A percentile compares a stretch with the other conserved stretches of the same genome.
These are phyloP conservation scores for Globomyces pollinis-pini DNA, from an alignment of 192 early-diverging fungal genomes.

Conservation along the genomic window DNA sequence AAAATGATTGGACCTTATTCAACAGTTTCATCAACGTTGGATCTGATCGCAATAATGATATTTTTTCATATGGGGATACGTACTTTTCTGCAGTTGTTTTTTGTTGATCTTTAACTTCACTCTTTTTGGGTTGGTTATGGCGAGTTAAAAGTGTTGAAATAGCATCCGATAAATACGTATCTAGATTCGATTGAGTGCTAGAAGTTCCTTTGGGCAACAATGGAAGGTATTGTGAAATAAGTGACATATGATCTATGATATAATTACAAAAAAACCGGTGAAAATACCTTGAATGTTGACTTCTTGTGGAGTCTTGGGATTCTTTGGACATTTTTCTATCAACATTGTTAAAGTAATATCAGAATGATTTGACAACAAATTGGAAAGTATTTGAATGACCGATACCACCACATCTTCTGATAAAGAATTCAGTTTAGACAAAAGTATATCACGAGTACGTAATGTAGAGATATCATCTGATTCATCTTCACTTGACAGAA, in stretches of 20 bases:
- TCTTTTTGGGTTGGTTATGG: background rate
- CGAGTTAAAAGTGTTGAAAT: background rate
- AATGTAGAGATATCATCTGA: slow-evolving; percentile 22
- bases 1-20: slow-evolving; percentile 50
- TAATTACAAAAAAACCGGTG: no score
- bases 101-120: background rate
- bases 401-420: slow-evolving; percentile 81
- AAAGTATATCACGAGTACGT: slow-evolving; percentile 52
- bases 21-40: slow-evolving; percentile 16
- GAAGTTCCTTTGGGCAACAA: background rate
- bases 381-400: slow-evolving; percentile 69
- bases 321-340: slow-evolving; percentile 50
- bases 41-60: background rate
- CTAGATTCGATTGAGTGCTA: background rate
- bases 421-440: slow-evolving; percentile 80
- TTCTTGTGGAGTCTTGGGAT: no score
- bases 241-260: background rate
- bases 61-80: background rate
- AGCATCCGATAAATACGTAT: slow-evolving; percentile 6
- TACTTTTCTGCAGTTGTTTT: background rate
- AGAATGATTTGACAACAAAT: slow-evolving; percentile 69
- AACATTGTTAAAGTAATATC: slow-evolving; percentile 68
- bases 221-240: background rate
- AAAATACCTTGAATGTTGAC: background rate
- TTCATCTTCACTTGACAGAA: slow-evolving; percentile 62